A percentile compares a stretch with the other conserved stretches of the same genome.
Conservation (phyloP, 73 alveolate genomes). For the Paraurostyla sp. region DNA sequence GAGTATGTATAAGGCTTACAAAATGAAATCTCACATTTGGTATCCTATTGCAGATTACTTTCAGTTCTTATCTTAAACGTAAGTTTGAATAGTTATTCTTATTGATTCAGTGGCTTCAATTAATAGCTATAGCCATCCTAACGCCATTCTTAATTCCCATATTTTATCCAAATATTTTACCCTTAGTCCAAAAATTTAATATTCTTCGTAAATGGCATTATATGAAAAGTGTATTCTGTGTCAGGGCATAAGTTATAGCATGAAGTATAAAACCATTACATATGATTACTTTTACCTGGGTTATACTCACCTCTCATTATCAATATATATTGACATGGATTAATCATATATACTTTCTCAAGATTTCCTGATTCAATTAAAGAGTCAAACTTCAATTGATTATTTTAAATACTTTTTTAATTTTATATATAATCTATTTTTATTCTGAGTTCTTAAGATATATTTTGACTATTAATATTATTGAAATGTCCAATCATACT, state of each 20-base stretch:
- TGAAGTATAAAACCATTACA: conserved; percentile 88
- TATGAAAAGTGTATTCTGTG: conserved; percentile 75
- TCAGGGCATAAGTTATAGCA: conserved; percentile 70
- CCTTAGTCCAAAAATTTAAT: conserved; percentile 26
- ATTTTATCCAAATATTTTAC: conserved; percentile 9
- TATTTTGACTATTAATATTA: neutral
- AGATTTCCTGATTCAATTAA: conserved; percentile 82
- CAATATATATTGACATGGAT: conserved; percentile 77
- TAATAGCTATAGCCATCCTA: conserved; percentile 9
- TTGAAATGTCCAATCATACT: neutral
- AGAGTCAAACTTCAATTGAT: conserved; percentile 69
- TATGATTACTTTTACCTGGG: conserved; percentile 89
- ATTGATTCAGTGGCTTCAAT: neutral
- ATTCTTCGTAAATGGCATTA: conserved; percentile 80
- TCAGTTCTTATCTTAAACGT: neutral
- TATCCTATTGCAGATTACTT: neutral
- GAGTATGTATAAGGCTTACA: conserved; percentile 7
- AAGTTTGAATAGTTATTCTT: neutral
- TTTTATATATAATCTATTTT: neutral
- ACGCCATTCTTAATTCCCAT: neutral
- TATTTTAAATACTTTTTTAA: neutral
- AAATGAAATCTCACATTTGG: neutral
- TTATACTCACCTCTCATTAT: conserved; percentile 79
- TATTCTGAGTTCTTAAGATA: neutral
- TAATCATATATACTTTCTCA: conserved; percentile 14